Base-by-base conservation (phyloP, 306 rosid genomes). In the Pueraria montana region DNA sequence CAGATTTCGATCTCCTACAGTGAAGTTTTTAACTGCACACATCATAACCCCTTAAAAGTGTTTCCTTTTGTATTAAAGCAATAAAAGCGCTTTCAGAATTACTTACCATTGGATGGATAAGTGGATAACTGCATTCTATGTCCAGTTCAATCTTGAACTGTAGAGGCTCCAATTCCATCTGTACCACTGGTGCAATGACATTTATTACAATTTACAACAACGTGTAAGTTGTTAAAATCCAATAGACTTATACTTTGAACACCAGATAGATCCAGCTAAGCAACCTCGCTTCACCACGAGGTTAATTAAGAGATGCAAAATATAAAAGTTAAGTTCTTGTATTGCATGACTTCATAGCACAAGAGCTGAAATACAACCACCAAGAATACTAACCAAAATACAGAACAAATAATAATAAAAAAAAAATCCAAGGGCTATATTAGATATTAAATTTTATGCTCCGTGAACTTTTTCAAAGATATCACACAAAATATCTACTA, bases 381-480 rank as follows among this genome's bases (percentile, higher is more conserved):
- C 79, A 50, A 11, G 20, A 27, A 34, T 59, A 43, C 48, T 42
- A 48, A 36, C 38, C 55, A 67, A 75, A 80, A 62, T n/a, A 10
- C 20, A 71, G 34, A 73, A 76, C 30, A 23, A 4, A 43, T 62
- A 38, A 46, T 50, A 3, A 56, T 3, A 50, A 3, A 48, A 12
- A 67, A 53, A 10, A 20, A 56, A 21, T 2, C 0, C 14, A 21
- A 9, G 32, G 11, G 6, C 13, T 21, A 21, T 8, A 56, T 56
- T 21, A 56, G 3, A 3, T 58, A 34, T 58, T 21, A 58, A 59
- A 59, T 11, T 24, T 59, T 59, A 59, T 24, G 4, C 63, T 21
- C 13, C 32, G 32, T 23, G 32, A 58, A 58, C 32, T 23, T 58
- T 10, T 21, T 58, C 64, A 23, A 9, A 21, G 32, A 58, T 23